Evolutionary conservation across 106 monocot genomes (phyloP), one percentile per base, ranked within the genome.

Genomic region (Apostasia ramifera): DNA sequence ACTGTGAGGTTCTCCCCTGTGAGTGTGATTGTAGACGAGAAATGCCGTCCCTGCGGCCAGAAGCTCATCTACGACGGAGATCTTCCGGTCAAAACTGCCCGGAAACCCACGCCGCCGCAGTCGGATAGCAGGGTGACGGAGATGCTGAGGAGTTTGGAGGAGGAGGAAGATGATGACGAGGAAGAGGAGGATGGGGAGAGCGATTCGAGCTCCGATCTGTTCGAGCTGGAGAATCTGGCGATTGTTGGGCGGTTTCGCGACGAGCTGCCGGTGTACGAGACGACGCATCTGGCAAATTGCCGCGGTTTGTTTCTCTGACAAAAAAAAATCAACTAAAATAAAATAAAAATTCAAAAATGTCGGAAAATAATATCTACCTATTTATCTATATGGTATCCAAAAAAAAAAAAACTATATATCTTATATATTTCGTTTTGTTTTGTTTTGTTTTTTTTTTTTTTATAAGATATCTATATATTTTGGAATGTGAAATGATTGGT

Each of bases 251-350:
- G 49, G 61, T 72, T 61, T 15, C 53, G 57, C 0, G 74, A 81
- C 53, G 88, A 88, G 67, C 73, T 89, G 51, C 81, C 85, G 13
- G 88, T 95, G 57, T 95, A 73, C 71, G 87, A 78, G 50, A 88
- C 81, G 11, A 94, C 90, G 39, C 47, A 74, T 61, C 38, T 81
- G 8, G 65, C 15, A 8, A 48, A 15, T 48, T 65, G 47, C 12
- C 65, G 45, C 43, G 3, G 47, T 65, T 65, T 48, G 9, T 12
- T 62, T 43, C 13, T 62, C 12, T 62, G 62, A 62, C 62, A 44
- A 62, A 62, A 42, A 26, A 26, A 26, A 26, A 26, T 26, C 26
- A 26, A 26, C 26, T 26, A 26, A 26, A 26, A 26, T 26, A 26
- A 26, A 26, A 26, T 26, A 26, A 26, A 26, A 26, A 26, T 26